Evolutionary conservation across 208 protist species (phyloP).

Genomic region (Acanthamoeba rhysodes): DNA sequence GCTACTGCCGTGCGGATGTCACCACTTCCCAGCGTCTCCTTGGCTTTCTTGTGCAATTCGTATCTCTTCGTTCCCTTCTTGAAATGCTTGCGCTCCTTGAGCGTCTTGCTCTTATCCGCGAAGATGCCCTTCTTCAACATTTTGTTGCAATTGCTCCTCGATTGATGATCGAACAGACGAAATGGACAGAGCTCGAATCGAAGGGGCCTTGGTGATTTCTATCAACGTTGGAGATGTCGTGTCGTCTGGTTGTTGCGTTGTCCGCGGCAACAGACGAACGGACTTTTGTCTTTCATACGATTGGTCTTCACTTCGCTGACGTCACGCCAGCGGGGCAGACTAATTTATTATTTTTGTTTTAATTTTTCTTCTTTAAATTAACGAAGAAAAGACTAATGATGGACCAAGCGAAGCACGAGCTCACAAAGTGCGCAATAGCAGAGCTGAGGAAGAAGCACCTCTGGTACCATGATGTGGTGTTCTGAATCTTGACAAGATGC

Average conservation of each 20-base stretch:
- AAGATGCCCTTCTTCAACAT: slow-evolving; percentile 66
- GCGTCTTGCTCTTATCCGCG: slow-evolving; percentile 93
- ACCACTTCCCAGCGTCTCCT: slow-evolving; percentile 90
- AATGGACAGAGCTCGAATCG: neutral
- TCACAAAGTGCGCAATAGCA: neutral
- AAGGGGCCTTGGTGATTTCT: neutral
- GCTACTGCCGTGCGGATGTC: slow-evolving; percentile 96
- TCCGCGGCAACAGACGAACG: slow-evolving; percentile 15
- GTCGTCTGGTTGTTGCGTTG: neutral
- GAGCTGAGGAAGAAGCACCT: slow-evolving; percentile 20
- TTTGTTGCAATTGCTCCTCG: neutral
- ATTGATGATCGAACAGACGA: neutral
- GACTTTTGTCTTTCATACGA: slow-evolving; percentile 14
- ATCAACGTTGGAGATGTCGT: neutral
- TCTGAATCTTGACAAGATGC: no score
- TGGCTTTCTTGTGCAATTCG: slow-evolving; percentile 95
- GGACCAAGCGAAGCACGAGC: no score
- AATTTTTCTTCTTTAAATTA: no score
- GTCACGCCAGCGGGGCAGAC: neutral
- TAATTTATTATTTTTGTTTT: no score
- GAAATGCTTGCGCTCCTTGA: slow-evolving; percentile 96
- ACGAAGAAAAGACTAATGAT: no score
- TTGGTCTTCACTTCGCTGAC: neutral
- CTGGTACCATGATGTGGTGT: neutral
- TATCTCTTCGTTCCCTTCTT: slow-evolving; percentile 96